Percentiles rank a stretch among this genome's conserved stretches.
These are phyloP conservation scores for Talaromyces atroroseus DNA, from an alignment of 2,329 filamentous ascomycete genomes.

Conservation along the genomic window DNA sequence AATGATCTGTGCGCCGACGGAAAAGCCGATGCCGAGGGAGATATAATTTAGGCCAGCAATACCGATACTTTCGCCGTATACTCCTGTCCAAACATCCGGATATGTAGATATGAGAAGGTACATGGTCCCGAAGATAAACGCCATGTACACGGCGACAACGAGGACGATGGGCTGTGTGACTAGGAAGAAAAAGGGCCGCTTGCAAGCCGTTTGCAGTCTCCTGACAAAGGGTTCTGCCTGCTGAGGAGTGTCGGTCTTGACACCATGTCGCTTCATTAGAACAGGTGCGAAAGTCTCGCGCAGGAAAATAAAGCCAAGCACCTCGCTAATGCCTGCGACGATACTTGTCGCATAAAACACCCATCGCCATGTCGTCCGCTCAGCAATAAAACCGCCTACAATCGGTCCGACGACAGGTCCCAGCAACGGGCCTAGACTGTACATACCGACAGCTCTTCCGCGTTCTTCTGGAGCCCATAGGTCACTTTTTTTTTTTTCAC, in stretches of 20 bases:
- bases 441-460: slow-evolving; percentile 41
- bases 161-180: slow-evolving; percentile 52
- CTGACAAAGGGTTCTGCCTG: background rate
- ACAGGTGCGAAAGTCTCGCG: slow-evolving; percentile 1
- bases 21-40: background rate
- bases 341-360: slow-evolving; percentile 65
- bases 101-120: slow-evolving; percentile 40
- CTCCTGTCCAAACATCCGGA: slow-evolving; percentile 19
- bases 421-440: slow-evolving; percentile 54
- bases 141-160: slow-evolving; percentile 46
- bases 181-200: slow-evolving; percentile 49
- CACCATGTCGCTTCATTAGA: background rate
- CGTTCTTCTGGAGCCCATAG: slow-evolving; percentile 59
- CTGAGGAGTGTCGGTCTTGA: too few species aligned
- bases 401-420: slow-evolving; percentile 60
- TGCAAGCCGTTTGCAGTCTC: slow-evolving; percentile 49
- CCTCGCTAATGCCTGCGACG: slow-evolving; percentile 55
- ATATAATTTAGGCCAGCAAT: slow-evolving; percentile 5
- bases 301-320: slow-evolving; percentile 38
- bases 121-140: slow-evolving; percentile 52
- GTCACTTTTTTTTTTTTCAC: slow-evolving; percentile 28
- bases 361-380: slow-evolving; percentile 66
- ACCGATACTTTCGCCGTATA: slow-evolving; percentile 50
- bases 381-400: slow-evolving; percentile 56
- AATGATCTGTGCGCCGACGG: background rate